Evolutionary conservation across 306 rosid genomes (phyloP).

Genomic region (Purshia tridentata): DNA sequence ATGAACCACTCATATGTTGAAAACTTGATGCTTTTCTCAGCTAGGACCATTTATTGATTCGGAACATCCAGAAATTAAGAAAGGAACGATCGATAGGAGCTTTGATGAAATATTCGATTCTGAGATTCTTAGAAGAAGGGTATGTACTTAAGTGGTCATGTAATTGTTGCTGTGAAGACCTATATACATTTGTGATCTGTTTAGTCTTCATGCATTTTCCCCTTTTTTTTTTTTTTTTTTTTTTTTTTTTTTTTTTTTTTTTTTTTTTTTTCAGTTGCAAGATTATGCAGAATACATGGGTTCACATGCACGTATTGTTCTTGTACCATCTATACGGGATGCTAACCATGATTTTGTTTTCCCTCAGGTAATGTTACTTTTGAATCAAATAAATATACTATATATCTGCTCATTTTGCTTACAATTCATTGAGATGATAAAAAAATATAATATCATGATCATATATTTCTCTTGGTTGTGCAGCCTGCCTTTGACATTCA

Average conservation of each 20-base stretch:
- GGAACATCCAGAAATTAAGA: conserved; percentile 85
- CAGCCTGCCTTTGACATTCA: conserved; percentile 82
- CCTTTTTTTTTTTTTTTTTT: conserved; percentile 2
- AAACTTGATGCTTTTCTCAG: conserved; percentile 40
- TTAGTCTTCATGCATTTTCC: conserved; percentile 13
- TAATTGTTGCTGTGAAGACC: neutral
- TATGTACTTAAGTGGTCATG: conserved; percentile 27
- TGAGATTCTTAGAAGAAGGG: conserved; percentile 75
- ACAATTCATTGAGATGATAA: neutral
- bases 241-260: neutral
- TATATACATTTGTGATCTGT: conserved; percentile 7
- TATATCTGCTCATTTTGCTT: conserved; percentile 12
- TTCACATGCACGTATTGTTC: conserved; percentile 61
- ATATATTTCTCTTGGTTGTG: conserved; percentile 26
- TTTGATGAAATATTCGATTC: conserved; percentile 72
- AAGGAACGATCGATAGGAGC: conserved; percentile 62
- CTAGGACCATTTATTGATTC: conserved; percentile 92
- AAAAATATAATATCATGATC: neutral
- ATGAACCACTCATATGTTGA: conserved; percentile 20
- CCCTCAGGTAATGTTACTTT: conserved; percentile 69
- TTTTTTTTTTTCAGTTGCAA: conserved; percentile 54
- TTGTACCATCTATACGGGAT: conserved; percentile 85
- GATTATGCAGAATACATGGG: conserved; percentile 69
- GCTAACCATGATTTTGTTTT: conserved; percentile 84
- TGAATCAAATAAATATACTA: conserved; percentile 18